Conservation (phyloP, 116 monocot genomes). For the Iris pallida region DNA sequence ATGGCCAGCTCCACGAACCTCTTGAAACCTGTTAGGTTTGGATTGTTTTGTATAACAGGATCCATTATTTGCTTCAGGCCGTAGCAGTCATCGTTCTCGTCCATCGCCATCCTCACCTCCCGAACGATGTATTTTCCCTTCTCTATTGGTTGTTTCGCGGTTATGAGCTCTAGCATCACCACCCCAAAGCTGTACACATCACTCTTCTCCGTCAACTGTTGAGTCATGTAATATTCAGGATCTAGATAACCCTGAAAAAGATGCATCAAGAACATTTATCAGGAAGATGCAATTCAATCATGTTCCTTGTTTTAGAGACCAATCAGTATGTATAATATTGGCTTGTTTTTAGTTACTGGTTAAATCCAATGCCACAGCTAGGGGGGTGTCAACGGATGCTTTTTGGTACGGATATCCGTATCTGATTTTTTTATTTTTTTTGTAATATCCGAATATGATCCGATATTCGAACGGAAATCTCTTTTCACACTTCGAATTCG, state of each 20-base stretch:
- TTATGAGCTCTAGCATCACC: constrained; percentile 46
- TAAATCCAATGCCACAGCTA: too few species aligned
- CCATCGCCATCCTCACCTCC: constrained; percentile 32
- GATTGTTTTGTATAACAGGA: constrained; percentile 17
- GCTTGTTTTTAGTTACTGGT: too few species aligned
- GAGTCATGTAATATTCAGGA: constrained; percentile 65
- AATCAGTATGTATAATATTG: too few species aligned
- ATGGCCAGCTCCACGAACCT: constrained; percentile 25
- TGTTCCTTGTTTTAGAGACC: not conserved
- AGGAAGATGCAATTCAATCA: not conserved
- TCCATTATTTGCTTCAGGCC: constrained; percentile 38
- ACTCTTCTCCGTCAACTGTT: constrained; percentile 55
- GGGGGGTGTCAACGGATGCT: too few species aligned
- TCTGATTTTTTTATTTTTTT: too few species aligned
- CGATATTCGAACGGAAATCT: too few species aligned
- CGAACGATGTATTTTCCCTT: constrained; percentile 50
- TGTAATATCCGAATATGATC: too few species aligned
- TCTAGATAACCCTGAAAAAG: constrained; percentile 46
- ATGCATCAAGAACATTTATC: not conserved
- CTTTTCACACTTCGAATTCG: too few species aligned
- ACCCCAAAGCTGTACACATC: constrained; percentile 60
- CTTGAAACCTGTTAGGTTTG: constrained; percentile 23
- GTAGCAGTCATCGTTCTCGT: constrained; percentile 30
- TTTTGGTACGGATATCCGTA: too few species aligned
- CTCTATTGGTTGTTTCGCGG: constrained; percentile 43